Conservation (phyloP, 257 asterid species). For the Linderniella brevidens region DNA sequence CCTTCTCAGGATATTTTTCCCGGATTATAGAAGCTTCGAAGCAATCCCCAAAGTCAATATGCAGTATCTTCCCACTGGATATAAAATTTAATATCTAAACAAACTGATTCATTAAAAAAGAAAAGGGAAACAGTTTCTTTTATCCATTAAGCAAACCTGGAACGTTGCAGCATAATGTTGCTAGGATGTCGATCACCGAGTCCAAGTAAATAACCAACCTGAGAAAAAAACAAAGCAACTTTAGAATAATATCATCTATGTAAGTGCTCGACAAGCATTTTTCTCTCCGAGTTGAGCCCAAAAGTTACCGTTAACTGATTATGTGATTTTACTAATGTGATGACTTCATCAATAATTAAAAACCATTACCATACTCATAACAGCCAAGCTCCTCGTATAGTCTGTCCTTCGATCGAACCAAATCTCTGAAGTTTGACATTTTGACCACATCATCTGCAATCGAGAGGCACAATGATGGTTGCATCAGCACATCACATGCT, state of each 20-base stretch:
- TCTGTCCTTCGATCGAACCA: background rate
- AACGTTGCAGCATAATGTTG: background rate
- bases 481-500: too few species aligned
- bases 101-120: too few species aligned
- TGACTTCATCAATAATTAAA: too few species aligned
- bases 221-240: too few species aligned
- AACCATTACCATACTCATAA: background rate
- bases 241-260: too few species aligned
- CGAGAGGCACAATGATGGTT: too few species aligned
- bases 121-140: too few species aligned
- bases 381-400: background rate
- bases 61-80: background rate
- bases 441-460: background rate
- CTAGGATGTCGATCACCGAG: background rate
- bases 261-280: too few species aligned
- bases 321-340: too few species aligned
- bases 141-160: background rate
- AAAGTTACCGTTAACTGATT: too few species aligned
- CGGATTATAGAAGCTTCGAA: background rate
- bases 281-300: too few species aligned
- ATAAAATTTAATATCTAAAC: too few species aligned
- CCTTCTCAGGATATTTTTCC: background rate
- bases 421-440: background rate
- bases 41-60: slow-evolving; percentile 1
- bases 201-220: background rate